phyloP scores from a whole-genome alignment of 306 rosid species.

The Glycine latifolia region DNA sequence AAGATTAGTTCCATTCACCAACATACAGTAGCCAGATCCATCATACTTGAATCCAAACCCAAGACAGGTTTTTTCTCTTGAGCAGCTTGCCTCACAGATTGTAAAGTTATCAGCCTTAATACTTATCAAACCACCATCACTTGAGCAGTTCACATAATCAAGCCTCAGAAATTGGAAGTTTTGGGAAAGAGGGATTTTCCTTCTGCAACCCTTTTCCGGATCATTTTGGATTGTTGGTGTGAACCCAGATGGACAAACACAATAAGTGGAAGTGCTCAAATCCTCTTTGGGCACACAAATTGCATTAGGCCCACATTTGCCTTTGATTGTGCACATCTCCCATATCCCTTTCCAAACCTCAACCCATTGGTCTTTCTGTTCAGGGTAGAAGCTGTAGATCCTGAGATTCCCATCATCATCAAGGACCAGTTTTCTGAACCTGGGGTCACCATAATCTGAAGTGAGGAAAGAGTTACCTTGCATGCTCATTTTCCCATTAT shows the following conservation, averaged over 20 bases:
- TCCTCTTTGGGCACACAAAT: conserved; percentile 63
- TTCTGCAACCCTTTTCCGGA: conserved; percentile 55
- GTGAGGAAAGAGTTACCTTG: conserved; percentile 45
- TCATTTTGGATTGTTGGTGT: background rate
- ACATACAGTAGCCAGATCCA: conserved; percentile 59
- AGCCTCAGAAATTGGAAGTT: conserved; percentile 57
- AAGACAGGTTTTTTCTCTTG: conserved; percentile 42
- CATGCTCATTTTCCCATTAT: conserved; percentile 52
- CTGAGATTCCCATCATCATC: conserved; percentile 76
- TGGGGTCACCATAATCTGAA: conserved; percentile 59
- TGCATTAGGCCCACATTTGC: conserved; percentile 69
- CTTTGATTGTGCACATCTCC: conserved; percentile 60
- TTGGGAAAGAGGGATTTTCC: conserved; percentile 44
- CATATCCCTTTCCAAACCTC: conserved; percentile 65
- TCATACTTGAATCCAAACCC: conserved; percentile 74
- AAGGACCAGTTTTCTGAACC: conserved; percentile 59
- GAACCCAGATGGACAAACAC: conserved; percentile 83
- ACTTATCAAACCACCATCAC: background rate
- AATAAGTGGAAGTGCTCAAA: conserved; percentile 40
- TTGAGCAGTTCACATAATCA: conserved; percentile 75
- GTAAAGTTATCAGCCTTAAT: conserved; percentile 45
- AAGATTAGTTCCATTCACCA: conserved; percentile 41
- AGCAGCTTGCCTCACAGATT: conserved; percentile 60
- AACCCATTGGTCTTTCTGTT: conserved; percentile 47
- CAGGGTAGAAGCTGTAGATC: conserved; percentile 64